Conservation (phyloP, 495 filamentous ascomycete genomes). For the Hyaloscypha finlandica region DNA sequence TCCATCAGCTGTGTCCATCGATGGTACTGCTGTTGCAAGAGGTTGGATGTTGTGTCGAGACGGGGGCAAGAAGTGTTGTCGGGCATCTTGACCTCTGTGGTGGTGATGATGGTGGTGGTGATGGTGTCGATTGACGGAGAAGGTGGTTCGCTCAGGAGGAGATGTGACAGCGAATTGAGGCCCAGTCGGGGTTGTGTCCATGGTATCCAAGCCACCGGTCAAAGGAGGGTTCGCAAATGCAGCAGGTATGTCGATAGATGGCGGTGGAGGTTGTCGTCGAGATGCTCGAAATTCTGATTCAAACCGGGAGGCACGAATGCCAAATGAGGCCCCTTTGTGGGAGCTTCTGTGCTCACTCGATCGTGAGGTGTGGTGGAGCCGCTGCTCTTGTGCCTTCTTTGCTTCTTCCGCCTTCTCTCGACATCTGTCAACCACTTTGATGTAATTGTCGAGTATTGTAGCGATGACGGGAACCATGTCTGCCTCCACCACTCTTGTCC, state of each 20-base stretch:
- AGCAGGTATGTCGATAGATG: conserved; percentile 72
- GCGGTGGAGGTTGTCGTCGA: conserved; percentile 69
- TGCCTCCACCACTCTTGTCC: conserved; percentile 94
- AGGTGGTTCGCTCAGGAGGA: conserved; percentile 71
- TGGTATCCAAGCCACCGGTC: conserved; percentile 23
- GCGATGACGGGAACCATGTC: conserved; percentile 99
- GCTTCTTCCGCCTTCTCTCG: conserved; percentile 78
- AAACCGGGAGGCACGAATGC: conserved; percentile 42
- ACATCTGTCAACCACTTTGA: conserved; percentile 89
- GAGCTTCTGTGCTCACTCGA: conserved; percentile 30
- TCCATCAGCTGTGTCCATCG: conserved; percentile 73
- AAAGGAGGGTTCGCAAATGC: conserved; percentile 25
- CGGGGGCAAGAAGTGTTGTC: conserved; percentile 53
- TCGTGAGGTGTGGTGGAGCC: conserved; percentile 26
- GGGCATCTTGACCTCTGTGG: conserved; percentile 59
- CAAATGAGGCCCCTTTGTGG: conserved; percentile 34
- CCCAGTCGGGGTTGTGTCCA: conserved; percentile 60
- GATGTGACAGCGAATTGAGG: conserved; percentile 71
- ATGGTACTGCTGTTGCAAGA: conserved; percentile 66
- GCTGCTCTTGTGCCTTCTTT: conserved; percentile 43
- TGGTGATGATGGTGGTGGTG: conserved; percentile 62
- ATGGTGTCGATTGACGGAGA: conserved; percentile 49
- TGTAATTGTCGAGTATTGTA: conserved; percentile 98
- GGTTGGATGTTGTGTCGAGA: conserved; percentile 62
- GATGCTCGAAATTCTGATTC: conserved; percentile 50